Base-by-base conservation (phyloP, 2,329 filamentous ascomycete species). In the Dothideomycetidae sp. region DNA sequence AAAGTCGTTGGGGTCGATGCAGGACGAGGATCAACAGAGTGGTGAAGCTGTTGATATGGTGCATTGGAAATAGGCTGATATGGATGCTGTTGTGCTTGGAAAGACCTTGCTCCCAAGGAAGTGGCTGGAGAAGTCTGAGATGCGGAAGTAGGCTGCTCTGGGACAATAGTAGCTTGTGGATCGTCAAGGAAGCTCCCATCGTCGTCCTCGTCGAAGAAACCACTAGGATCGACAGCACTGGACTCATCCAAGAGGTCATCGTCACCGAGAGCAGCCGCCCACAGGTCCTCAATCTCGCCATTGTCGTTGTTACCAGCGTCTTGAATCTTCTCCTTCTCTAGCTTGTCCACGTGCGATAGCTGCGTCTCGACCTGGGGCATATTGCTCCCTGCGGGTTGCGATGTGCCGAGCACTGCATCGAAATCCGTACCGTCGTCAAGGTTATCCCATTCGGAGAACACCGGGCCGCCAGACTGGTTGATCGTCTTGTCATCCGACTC, bases 181-280 rank as follows among this genome's bases (percentile, higher is more conserved):
- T 86, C 85, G 5, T 93, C 78, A 7, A 94, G 62, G 42, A 94
- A 80, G 0, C 83, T 85, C 50, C 36, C 36, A 16, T 86, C 81
- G 46, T 82, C 81, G 53, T 93, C 86, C 47, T 86, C 86, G 31
- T 81, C 75, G 45, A 86, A 76, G 47, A 88, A 75, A 1, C 69
- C 67, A 16, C 71, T 62, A 1, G 75, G 68, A 46, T 82, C 76
- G 12, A 81, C 50, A 37, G 66, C 50, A 15, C 48, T 47, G 9
- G 46, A 36, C 33, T 54, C 53, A 15, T 53, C 53, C 30, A 56
- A 37, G 13, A 58, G 40, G 21, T 66, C 59, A 19, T 82, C 79
- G 33, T 81, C 79, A 10, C 64, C 82, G 49, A 94, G 72, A 30
- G 83, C 81, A 32, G 81, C 79, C 45, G 83, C 73, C 82, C 88